phyloP scores from a whole-genome alignment of 2,329 filamentous ascomycete species.

The Fusarium sp. region DNA sequence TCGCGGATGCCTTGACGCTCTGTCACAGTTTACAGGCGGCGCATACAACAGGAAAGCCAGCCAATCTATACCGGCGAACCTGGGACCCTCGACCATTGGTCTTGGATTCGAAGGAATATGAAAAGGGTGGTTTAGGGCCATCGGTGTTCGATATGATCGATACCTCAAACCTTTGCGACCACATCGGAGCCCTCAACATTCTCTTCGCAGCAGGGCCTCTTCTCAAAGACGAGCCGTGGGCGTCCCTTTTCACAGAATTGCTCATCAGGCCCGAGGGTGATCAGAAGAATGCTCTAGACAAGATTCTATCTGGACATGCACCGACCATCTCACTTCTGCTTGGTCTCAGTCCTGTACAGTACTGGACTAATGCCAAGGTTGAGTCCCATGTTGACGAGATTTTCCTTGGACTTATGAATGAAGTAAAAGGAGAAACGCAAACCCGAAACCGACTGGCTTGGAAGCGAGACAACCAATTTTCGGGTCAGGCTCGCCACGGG shows the following conservation, averaged over 20 bases:
- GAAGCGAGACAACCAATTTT: conserved; percentile 49
- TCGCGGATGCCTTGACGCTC: conserved; percentile 61
- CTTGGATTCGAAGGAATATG: conserved; percentile 56
- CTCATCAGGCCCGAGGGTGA: conserved; percentile 47
- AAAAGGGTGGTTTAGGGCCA: conserved; percentile 46
- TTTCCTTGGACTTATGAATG: conserved; percentile 39
- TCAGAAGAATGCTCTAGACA: conserved; percentile 47
- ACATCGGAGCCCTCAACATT: conserved; percentile 51
- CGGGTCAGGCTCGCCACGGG: conserved; percentile 30
- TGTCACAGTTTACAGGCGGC: conserved; percentile 60
- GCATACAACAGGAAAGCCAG: conserved; percentile 43
- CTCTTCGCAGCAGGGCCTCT: conserved; percentile 57
- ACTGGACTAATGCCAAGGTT: conserved; percentile 59
- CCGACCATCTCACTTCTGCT: conserved; percentile 59
- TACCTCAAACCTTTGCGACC: conserved; percentile 56
- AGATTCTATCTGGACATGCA: conserved; percentile 57
- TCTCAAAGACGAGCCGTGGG: conserved; percentile 53
- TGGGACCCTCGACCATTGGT: conserved; percentile 51
- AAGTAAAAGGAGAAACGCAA: conserved; percentile 30
- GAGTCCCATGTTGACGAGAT: conserved; percentile 53
- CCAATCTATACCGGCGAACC: conserved; percentile 55
- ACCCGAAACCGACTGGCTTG: conserved; percentile 47
- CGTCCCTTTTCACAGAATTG: conserved; percentile 60
- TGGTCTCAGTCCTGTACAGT: conserved; percentile 59
- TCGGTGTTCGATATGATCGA: conserved; percentile 65